phyloP scores from a whole-genome alignment of 768 basidiomycete genomes.

The Cantharellus cinnabarinus region DNA sequence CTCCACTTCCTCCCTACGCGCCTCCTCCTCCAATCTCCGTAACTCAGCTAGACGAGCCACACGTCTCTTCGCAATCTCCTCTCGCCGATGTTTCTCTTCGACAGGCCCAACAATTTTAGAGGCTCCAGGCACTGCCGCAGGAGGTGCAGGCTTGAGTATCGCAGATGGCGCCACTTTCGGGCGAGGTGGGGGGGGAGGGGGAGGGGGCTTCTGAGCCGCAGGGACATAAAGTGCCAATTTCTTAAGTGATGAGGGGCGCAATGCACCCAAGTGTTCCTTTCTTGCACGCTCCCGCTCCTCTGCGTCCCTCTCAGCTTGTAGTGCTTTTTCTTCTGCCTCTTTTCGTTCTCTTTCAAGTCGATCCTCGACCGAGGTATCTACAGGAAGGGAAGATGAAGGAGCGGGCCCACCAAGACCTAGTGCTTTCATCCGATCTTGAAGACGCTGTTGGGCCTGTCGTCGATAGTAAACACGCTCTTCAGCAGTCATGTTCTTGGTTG shows the following conservation, averaged over 20 bases:
- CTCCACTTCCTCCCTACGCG: constrained; percentile 31
- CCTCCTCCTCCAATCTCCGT: constrained; percentile 49
- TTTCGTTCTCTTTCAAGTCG: constrained; percentile 67
- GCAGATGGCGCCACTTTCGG: constrained; percentile 9
- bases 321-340: constrained; percentile 75
- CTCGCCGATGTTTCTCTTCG: neutral
- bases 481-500: constrained; percentile 58
- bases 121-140: neutral
- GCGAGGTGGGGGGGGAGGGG: too few relatives aligned
- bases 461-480: constrained; percentile 62
- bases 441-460: constrained; percentile 59
- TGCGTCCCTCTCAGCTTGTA: constrained; percentile 57
- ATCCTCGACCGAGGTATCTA: constrained; percentile 72
- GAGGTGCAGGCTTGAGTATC: constrained; percentile 15
- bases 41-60: constrained; percentile 31
- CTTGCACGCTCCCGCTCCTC: constrained; percentile 59
- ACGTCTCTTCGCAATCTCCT: constrained; percentile 27
- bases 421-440: constrained; percentile 68
- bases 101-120: too few relatives aligned
- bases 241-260: constrained; percentile 21
- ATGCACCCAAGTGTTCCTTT: constrained; percentile 51
- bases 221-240: constrained; percentile 17
- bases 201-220: too few relatives aligned
- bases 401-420: constrained; percentile 45
- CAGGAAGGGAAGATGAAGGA: constrained; percentile 16